Evolutionary conservation across 2,329 filamentous ascomycete genomes (phyloP).

Genomic region (Scopulariopsis brevicaulis): DNA sequence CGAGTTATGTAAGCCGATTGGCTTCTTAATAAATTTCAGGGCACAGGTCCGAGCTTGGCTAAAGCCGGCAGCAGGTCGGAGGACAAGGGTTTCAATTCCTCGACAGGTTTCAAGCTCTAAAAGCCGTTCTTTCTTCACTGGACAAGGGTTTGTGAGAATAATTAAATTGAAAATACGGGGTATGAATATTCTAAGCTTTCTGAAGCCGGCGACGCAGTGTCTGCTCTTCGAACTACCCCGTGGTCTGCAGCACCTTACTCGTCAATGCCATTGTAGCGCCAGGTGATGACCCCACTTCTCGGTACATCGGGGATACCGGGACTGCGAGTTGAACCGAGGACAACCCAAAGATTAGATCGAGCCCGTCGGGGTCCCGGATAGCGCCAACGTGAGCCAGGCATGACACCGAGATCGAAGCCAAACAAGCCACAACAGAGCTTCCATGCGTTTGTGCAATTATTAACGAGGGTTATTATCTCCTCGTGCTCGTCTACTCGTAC

Average conservation of each 20-base stretch:
- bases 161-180: neutral
- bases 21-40: constrained; percentile 1
- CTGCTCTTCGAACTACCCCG: neutral
- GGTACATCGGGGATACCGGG: neutral
- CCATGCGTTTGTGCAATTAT: too few species aligned
- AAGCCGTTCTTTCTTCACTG: neutral
- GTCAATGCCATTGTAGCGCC: neutral
- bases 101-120: neutral
- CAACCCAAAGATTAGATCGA: neutral
- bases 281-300: neutral
- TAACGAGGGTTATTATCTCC: too few species aligned
- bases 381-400: neutral
- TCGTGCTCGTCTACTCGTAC: too few species aligned
- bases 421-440: too few species aligned
- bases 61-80: neutral
- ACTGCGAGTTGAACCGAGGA: neutral
- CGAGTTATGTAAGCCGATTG: constrained; percentile 3
- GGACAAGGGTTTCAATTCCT: neutral
- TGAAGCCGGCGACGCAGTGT: neutral
- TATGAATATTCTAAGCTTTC: neutral
- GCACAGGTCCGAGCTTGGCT: constrained; percentile 1
- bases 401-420: neutral
- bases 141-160: neutral
- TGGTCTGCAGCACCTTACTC: neutral
- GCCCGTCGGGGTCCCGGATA: neutral